phyloP scores from a whole-genome alignment of 768 basidiomycete genomes.

The Mycena maculata region DNA sequence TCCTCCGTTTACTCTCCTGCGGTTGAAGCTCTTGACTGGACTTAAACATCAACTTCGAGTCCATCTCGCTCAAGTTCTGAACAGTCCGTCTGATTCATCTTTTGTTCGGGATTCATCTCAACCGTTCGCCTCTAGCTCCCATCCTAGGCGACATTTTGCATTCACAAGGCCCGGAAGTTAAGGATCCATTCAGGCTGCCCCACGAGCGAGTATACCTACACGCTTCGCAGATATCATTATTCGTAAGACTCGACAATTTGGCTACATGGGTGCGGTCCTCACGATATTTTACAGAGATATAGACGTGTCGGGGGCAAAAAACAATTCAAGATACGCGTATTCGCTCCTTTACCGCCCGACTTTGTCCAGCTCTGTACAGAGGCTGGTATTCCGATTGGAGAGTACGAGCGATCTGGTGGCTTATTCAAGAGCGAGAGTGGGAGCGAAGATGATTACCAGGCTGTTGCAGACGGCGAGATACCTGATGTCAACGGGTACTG shows the following conservation, averaged over 20 bases:
- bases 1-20: slow-evolving; percentile 67
- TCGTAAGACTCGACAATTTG: slow-evolving; percentile 50
- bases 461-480: slow-evolving; percentile 47
- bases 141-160: slow-evolving; percentile 73
- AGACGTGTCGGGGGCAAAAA: slow-evolving; percentile 55
- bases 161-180: slow-evolving; percentile 50
- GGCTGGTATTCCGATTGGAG: slow-evolving; percentile 54
- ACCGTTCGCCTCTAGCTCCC: slow-evolving; percentile 57
- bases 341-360: slow-evolving; percentile 67
- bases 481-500: slow-evolving; percentile 53
- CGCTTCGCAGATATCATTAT: slow-evolving; percentile 66
- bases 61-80: slow-evolving; percentile 65
- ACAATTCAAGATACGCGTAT: slow-evolving; percentile 63
- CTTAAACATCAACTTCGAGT: slow-evolving; percentile 80
- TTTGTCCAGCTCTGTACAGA: slow-evolving; percentile 64
- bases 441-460: slow-evolving; percentile 51
- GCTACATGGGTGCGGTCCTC: background rate
- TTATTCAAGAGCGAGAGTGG: slow-evolving; percentile 42
- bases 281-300: slow-evolving; percentile 58
- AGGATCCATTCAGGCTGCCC: slow-evolving; percentile 46
- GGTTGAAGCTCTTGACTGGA: slow-evolving; percentile 68
- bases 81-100: slow-evolving; percentile 47
- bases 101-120: slow-evolving; percentile 4
- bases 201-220: slow-evolving; percentile 70
- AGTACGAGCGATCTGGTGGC: slow-evolving; percentile 55